Conservation (phyloP, 2,329 filamentous ascomycete species). For the Helotiales sp. region DNA sequence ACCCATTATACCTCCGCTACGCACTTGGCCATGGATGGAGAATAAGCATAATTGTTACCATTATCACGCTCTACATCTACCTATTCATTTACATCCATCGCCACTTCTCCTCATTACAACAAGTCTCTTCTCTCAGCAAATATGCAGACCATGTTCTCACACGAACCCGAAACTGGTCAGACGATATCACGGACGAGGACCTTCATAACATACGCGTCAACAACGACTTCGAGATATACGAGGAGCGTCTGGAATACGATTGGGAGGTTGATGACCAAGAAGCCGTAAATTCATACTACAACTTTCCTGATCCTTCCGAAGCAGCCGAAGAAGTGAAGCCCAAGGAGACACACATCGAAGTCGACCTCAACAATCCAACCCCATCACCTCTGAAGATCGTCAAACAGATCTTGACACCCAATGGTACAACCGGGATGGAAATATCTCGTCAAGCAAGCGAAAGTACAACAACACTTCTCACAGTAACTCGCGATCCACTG, state of each 20-base stretch:
- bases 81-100: conserved; percentile 38
- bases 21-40: conserved; percentile 41
- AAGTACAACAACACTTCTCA: conserved; percentile 3
- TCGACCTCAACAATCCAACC: background rate
- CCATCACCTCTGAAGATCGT: conserved; percentile 8
- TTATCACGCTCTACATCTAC: conserved; percentile 38
- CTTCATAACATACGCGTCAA: conserved; percentile 4
- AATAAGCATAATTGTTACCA: conserved; percentile 37
- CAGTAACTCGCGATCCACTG: conserved; percentile 15
- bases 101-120: conserved; percentile 16
- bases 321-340: background rate
- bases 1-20: conserved; percentile 36
- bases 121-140: background rate
- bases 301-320: background rate
- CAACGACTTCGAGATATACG: conserved; percentile 13
- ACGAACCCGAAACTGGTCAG: background rate
- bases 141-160: background rate
- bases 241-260: conserved; percentile 6
- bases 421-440: background rate
- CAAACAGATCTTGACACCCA: conserved; percentile 9
- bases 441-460: background rate
- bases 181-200: background rate
- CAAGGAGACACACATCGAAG: background rate
- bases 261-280: conserved; percentile 1
- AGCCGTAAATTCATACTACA: conserved; percentile 1